A percentile compares a stretch with the other conserved stretches of the same genome.
phyloP scores from a whole-genome alignment of 768 basidiomycete genomes.

The Atractiella rhizophila region DNA sequence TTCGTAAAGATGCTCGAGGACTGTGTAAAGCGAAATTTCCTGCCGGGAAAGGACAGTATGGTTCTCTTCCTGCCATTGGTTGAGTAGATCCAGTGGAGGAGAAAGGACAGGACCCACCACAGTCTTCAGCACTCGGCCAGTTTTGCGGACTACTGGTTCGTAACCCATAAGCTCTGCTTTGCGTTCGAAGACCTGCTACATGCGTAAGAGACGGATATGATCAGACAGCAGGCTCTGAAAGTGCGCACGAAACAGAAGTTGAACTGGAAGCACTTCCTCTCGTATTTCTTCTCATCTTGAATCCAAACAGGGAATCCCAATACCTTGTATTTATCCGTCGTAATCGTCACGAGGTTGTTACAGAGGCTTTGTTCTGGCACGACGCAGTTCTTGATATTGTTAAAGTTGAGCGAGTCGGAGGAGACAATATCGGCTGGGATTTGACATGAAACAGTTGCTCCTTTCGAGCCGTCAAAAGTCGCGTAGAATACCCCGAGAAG shows the following conservation, averaged over 20 bases:
- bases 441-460: too few relatives aligned
- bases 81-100: not conserved
- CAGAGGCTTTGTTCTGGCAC: slow-evolving; percentile 69
- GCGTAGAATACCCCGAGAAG: too few relatives aligned
- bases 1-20: slow-evolving; percentile 87
- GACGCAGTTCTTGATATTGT: too few relatives aligned
- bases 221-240: slow-evolving; percentile 24
- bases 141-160: slow-evolving; percentile 84
- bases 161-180: slow-evolving; percentile 79
- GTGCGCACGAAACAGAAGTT: not conserved
- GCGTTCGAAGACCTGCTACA: slow-evolving; percentile 90
- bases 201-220: slow-evolving; percentile 77
- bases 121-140: slow-evolving; percentile 58
- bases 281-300: slow-evolving; percentile 34
- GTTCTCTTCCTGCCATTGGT: not conserved
- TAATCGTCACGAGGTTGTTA: slow-evolving; percentile 63
- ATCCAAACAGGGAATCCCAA: slow-evolving; percentile 75
- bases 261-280: slow-evolving; percentile 2
- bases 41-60: slow-evolving; percentile 13
- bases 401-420: too few relatives aligned
- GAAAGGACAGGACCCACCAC: slow-evolving; percentile 39
- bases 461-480: too few relatives aligned
- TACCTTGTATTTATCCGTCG: slow-evolving; percentile 55
- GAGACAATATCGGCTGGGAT: too few relatives aligned
- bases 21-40: slow-evolving; percentile 43